phyloP scores from a whole-genome alignment of 108 stramenopile species.

The Aurantiochytrium sp. region DNA sequence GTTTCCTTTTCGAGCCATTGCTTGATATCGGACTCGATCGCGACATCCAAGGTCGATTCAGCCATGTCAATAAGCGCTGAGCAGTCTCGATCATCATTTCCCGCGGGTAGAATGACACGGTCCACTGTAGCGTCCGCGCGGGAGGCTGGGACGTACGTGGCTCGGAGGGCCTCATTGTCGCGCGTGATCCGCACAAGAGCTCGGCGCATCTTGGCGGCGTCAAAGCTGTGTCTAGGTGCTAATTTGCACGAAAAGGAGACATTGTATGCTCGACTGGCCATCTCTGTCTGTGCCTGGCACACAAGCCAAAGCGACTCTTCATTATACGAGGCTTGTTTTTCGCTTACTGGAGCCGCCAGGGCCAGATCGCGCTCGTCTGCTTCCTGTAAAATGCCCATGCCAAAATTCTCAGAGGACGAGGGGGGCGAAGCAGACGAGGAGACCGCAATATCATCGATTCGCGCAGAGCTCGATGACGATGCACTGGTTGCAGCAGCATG shows the following conservation, averaged over 20 bases:
- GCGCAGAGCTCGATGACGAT: too few species aligned
- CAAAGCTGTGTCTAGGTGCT: background rate
- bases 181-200: background rate
- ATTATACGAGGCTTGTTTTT: background rate
- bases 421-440: too few species aligned
- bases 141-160: background rate
- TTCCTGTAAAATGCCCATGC: background rate
- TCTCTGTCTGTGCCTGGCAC: background rate
- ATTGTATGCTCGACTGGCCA: background rate
- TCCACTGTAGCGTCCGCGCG: background rate
- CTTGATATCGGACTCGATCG: background rate
- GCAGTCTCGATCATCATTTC: background rate
- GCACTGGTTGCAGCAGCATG: background rate
- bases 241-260: background rate
- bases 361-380: background rate
- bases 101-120: background rate
- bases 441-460: background rate
- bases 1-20: background rate
- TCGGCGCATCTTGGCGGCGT: background rate
- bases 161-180: background rate
- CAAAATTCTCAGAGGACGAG: too few species aligned
- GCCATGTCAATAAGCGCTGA: background rate
- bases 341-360: background rate
- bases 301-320: conserved; percentile 11
- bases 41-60: background rate